These are phyloP conservation scores for Warburgia ugandensis DNA, from an alignment of 164 flowering plant species.

Conservation along the genomic window DNA sequence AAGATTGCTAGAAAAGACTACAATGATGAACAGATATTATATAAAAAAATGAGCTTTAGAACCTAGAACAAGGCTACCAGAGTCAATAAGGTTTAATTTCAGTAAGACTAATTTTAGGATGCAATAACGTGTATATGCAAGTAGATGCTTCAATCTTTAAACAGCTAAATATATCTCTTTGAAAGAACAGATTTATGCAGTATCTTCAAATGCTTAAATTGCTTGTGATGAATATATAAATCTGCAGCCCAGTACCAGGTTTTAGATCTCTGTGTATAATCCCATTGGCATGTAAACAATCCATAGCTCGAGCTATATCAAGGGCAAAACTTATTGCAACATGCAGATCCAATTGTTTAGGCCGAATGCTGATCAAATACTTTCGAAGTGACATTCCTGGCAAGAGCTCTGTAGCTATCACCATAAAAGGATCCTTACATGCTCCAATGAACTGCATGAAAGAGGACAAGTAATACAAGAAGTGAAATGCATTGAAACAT, in stretches of 20 bases:
- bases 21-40: too few relatives aligned
- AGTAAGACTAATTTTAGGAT: not conserved
- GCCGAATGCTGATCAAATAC: constrained; percentile 59
- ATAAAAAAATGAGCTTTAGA: not conserved
- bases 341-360: constrained; percentile 47
- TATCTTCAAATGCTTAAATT: too few relatives aligned
- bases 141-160: not conserved
- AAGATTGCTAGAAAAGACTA: too few relatives aligned
- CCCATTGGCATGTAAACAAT: constrained; percentile 89
- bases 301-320: constrained; percentile 89
- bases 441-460: constrained; percentile 86
- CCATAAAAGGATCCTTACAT: constrained; percentile 88
- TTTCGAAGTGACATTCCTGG: constrained; percentile 92
- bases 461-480: not conserved
- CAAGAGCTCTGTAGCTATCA: constrained; percentile 75
- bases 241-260: constrained; percentile 48
- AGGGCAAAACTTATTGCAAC: constrained; percentile 69
- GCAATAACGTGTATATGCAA: not conserved
- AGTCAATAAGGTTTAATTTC: too few relatives aligned
- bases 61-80: not conserved
- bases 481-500: constrained; percentile 3
- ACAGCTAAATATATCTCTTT: too few relatives aligned
- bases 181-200: too few relatives aligned
- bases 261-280: constrained; percentile 94
- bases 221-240: not conserved